Evolutionary conservation across 2,329 filamentous ascomycete species (phyloP).

Genomic region (Alternaria infectoria): DNA sequence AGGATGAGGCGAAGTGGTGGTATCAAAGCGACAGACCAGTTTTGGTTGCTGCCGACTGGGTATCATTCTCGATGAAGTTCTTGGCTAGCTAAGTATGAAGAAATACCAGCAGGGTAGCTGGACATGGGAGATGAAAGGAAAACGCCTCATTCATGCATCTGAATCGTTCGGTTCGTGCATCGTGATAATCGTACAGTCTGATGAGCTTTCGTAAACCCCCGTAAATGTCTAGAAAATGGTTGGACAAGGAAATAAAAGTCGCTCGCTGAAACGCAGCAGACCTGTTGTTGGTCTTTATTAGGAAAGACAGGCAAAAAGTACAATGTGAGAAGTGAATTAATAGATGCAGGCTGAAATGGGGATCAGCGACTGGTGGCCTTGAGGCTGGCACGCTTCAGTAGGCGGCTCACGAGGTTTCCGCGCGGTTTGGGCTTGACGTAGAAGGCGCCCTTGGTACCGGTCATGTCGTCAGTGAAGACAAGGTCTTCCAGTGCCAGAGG

Average conservation of each 20-base stretch:
- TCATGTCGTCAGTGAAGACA: constrained; percentile 56
- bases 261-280: constrained; percentile 14
- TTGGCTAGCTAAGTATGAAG: constrained; percentile 13
- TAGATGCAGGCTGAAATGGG: not conserved
- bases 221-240: not conserved
- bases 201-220: not conserved
- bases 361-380: constrained; percentile 27
- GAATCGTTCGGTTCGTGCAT: constrained; percentile 16
- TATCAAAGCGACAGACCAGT: not conserved
- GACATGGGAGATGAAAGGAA: constrained; percentile 7
- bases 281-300: constrained; percentile 3
- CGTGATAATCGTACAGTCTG: constrained; percentile 11
- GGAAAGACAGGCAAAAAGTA: not conserved
- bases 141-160: constrained; percentile 33
- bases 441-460: constrained; percentile 54
- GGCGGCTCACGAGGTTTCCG: constrained; percentile 42
- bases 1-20: not conserved
- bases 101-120: constrained; percentile 8
- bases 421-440: constrained; percentile 48
- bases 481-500: constrained; percentile 63
- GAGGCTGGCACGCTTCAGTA: constrained; percentile 47
- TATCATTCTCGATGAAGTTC: constrained; percentile 16
- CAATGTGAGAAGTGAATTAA: not conserved
- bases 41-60: constrained; percentile 8
- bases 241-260: constrained; percentile 2